Percentiles rank a stretch among this genome's conserved stretches.
These are phyloP conservation scores for Metschnikowia borealis DNA, from an alignment of 805 yeast species.

Conservation along the genomic window DNA sequence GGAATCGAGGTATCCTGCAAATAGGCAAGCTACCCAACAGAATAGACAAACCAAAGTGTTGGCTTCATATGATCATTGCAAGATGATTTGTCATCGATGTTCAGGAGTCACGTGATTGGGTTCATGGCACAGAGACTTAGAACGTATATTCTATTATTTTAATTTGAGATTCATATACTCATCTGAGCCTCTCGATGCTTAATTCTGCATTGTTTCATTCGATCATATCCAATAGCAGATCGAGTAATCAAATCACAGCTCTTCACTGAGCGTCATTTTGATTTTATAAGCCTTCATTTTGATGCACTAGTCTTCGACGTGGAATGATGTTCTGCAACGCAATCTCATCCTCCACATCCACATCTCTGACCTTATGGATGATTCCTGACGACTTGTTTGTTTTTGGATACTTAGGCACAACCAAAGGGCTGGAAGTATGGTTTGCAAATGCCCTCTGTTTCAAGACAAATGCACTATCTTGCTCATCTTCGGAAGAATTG, in stretches of 20 bases:
- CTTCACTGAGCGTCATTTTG: not conserved
- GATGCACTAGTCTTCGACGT: slow-evolving; percentile 1
- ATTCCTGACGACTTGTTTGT: slow-evolving; percentile 8
- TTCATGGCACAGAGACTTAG: too few relatives aligned
- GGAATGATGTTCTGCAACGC: slow-evolving; percentile 9
- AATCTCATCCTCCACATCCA: slow-evolving; percentile 6
- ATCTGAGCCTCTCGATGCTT: too few relatives aligned
- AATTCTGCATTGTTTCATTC: too few relatives aligned
- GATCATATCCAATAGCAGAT: not conserved
- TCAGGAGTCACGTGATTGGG: too few relatives aligned
- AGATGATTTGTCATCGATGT: too few relatives aligned
- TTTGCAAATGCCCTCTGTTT: slow-evolving; percentile 22
- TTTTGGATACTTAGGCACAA: slow-evolving; percentile 22
- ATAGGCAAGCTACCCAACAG: too few relatives aligned
- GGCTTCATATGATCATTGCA: too few relatives aligned
- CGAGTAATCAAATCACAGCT: not conserved
- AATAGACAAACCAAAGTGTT: too few relatives aligned
- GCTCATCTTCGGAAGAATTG: slow-evolving; percentile 9
- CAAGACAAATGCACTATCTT: slow-evolving; percentile 18
- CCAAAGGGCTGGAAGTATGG: slow-evolving; percentile 9
- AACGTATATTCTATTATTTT: too few relatives aligned
- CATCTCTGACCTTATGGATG: not conserved
- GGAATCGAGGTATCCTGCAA: too few relatives aligned
- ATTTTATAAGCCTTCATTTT: not conserved
- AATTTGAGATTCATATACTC: too few relatives aligned